Evolutionary conservation across 371 early-diverging fungal genomes (phyloP).

Genomic region (Cokeromyces recurvatus): DNA sequence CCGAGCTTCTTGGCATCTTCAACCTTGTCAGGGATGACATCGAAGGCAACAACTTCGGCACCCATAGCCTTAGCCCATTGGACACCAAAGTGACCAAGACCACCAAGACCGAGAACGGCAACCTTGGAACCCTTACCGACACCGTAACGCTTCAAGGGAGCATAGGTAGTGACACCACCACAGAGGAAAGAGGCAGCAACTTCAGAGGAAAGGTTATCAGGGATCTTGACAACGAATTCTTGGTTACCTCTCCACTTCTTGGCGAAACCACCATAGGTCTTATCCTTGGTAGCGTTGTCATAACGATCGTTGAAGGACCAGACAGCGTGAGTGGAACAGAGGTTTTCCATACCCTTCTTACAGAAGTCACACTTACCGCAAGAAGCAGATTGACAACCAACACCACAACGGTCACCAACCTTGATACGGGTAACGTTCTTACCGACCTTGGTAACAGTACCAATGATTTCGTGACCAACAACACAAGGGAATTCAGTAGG

Average conservation of each 20-base stretch:
- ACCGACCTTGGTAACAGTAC: constrained; percentile 51
- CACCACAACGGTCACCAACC: constrained; percentile 70
- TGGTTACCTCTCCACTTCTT: constrained; percentile 54
- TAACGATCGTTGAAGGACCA: constrained; percentile 60
- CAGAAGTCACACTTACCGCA: constrained; percentile 34
- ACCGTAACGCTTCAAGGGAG: constrained; percentile 47
- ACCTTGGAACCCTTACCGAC: constrained; percentile 53
- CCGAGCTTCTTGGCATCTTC: constrained; percentile 67
- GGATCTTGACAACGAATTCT: constrained; percentile 52
- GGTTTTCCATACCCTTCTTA: constrained; percentile 27
- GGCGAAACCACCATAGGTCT: constrained; percentile 63
- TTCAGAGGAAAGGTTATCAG: constrained; percentile 40
- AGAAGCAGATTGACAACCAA: constrained; percentile 55
- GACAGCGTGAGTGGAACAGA: constrained; percentile 42
- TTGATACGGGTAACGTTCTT: constrained; percentile 35
- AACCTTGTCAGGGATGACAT: constrained; percentile 59
- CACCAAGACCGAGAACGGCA: constrained; percentile 74
- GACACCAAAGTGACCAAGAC: constrained; percentile 67
- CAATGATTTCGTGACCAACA: constrained; percentile 66
- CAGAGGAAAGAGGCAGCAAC: constrained; percentile 50
- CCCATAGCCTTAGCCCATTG: constrained; percentile 61
- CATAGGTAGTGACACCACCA: constrained; percentile 55
- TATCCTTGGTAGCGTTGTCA: constrained; percentile 49
- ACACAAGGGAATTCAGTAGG: constrained; percentile 55
- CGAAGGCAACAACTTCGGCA: constrained; percentile 67